These are phyloP conservation scores for Penstemon davidsonii DNA, from an alignment of 257 asterid species.

Conservation along the genomic window DNA sequence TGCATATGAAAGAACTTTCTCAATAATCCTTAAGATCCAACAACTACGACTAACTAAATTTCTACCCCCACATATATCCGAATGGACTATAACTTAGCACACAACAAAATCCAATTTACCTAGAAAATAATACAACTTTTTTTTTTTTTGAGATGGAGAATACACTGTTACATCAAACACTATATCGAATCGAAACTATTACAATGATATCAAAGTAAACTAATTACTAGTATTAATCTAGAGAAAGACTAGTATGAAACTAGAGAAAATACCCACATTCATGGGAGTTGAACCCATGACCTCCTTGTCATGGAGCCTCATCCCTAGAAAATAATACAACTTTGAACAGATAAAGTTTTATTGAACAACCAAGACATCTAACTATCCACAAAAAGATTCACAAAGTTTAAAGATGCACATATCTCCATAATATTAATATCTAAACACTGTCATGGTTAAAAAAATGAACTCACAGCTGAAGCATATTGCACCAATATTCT, in stretches of 20 bases:
- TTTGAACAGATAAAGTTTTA: neutral
- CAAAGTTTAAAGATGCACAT: neutral
- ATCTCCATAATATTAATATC: neutral
- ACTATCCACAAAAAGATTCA: neutral
- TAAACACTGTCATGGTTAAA: neutral
- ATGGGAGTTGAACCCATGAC: too few relatives aligned
- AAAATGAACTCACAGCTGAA: constrained; percentile 75
- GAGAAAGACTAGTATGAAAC: too few relatives aligned
- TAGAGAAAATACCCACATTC: too few relatives aligned
- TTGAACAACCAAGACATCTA: neutral
- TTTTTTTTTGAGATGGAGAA: too few relatives aligned
- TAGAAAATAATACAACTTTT: neutral
- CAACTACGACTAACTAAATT: neutral
- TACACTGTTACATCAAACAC: too few relatives aligned
- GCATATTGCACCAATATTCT: constrained; percentile 83
- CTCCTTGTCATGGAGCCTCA: too few relatives aligned
- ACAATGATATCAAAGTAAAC: too few relatives aligned
- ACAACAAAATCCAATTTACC: constrained; percentile 19
- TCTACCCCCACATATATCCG: constrained; percentile 7
- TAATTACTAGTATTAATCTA: too few relatives aligned
- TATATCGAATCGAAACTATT: too few relatives aligned
- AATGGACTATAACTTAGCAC: neutral
- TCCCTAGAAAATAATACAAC: neutral
- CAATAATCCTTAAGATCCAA: constrained; percentile 17
- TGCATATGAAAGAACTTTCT: neutral